Conservation (phyloP, 257 asterid genomes). For the Nicotiana noctiflora region DNA sequence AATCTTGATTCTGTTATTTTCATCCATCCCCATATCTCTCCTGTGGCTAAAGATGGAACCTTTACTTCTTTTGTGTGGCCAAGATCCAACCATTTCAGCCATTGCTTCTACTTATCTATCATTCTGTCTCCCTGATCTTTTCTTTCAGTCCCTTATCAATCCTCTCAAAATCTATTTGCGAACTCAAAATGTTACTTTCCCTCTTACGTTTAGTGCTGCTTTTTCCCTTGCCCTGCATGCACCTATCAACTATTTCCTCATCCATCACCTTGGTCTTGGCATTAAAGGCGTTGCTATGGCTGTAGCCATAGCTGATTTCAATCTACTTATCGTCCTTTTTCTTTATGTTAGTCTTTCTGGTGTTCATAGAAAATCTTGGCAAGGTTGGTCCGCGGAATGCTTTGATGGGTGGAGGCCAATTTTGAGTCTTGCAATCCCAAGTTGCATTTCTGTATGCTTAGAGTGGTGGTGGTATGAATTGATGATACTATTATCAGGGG, state of each 20-base stretch:
- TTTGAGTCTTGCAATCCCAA: slow-evolving; percentile 35
- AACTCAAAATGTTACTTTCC: slow-evolving; percentile 48
- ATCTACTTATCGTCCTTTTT: slow-evolving; percentile 23
- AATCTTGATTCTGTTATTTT: slow-evolving; percentile 28
- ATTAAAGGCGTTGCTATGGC: slow-evolving; percentile 48
- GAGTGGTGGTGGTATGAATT: slow-evolving; percentile 71
- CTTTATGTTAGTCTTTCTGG: slow-evolving; percentile 14
- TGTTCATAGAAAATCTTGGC: slow-evolving; percentile 19
- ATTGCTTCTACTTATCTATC: slow-evolving; percentile 45
- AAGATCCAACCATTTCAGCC: slow-evolving; percentile 47
- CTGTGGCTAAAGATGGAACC: slow-evolving; percentile 62
- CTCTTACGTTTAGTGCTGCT: slow-evolving; percentile 40
- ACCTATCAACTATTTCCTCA: slow-evolving; percentile 39
- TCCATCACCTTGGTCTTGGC: slow-evolving; percentile 31
- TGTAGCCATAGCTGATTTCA: slow-evolving; percentile 25
- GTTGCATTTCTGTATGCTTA: slow-evolving; percentile 40
- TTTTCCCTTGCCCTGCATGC: slow-evolving; percentile 40
- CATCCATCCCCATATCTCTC: slow-evolving; percentile 53
- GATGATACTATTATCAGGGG: slow-evolving; percentile 55
- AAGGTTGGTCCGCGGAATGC: slow-evolving; percentile 14
- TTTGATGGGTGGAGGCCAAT: slow-evolving; percentile 40
- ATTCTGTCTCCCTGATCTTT: slow-evolving; percentile 47
- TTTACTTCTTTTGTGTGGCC: slow-evolving; percentile 35
- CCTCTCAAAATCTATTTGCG: slow-evolving; percentile 52
- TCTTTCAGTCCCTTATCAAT: slow-evolving; percentile 43